phyloP scores from a whole-genome alignment of 768 basidiomycete species.

The Boletus eberwhitei region DNA sequence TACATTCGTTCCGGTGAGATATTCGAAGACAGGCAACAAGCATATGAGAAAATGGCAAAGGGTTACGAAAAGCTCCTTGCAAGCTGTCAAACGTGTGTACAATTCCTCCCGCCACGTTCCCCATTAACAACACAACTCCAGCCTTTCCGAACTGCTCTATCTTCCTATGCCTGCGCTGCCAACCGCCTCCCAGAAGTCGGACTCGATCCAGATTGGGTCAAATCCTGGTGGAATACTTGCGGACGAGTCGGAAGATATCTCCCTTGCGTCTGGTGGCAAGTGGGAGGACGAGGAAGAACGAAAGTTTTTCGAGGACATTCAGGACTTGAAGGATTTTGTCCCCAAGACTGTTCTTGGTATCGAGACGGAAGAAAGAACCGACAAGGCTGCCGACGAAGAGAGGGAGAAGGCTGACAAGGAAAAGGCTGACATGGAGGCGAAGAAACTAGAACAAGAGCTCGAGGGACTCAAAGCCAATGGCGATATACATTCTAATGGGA shows the following conservation, averaged over 20 bases:
- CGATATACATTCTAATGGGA: conserved; percentile 21
- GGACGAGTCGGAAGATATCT: conserved; percentile 56
- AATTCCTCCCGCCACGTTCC: background rate
- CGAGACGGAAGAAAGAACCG: conserved; percentile 36
- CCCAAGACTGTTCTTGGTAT: conserved; percentile 85
- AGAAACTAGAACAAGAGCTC: conserved; percentile 75
- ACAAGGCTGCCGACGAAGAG: conserved; percentile 42
- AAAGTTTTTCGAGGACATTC: conserved; percentile 88
- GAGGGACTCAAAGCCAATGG: conserved; percentile 52
- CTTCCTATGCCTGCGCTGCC: conserved; percentile 81
- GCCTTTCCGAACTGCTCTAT: conserved; percentile 88
- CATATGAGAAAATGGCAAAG: conserved; percentile 98
- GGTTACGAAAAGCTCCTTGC: conserved; percentile 88
- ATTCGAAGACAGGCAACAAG: conserved; percentile 97
- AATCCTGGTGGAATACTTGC: conserved; percentile 38
- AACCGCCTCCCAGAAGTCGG: conserved; percentile 72
- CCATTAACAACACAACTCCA: conserved; percentile 30
- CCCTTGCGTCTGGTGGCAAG: conserved; percentile 63
- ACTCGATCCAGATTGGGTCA: conserved; percentile 76
- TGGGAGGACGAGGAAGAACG: conserved; percentile 99
- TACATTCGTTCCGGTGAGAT: conserved; percentile 99
- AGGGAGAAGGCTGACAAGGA: conserved; percentile 53
- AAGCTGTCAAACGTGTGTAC: conserved; percentile 79
- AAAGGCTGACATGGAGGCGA: conserved; percentile 60
- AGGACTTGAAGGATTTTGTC: conserved; percentile 89